Conservation (phyloP, 2,329 filamentous ascomycete species). For the Nothophoma quercina region DNA sequence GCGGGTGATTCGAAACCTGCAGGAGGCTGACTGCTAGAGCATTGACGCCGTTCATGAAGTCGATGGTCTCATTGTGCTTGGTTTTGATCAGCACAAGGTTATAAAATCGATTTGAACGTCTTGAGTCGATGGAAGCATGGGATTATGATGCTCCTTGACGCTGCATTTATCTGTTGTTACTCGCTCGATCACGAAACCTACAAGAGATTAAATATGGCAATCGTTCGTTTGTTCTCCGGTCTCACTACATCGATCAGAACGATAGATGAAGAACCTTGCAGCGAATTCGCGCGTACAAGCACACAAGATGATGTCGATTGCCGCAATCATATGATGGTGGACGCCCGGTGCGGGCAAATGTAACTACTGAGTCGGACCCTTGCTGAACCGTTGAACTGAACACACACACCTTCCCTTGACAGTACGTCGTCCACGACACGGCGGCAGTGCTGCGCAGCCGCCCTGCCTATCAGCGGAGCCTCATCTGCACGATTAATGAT, state of each 20-base stretch:
- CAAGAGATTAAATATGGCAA: too few species aligned
- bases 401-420: conserved; percentile 16
- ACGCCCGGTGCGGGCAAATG: background rate
- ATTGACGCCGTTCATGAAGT: too few species aligned
- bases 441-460: conserved; percentile 3
- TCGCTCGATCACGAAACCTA: too few species aligned
- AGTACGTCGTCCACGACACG: background rate
- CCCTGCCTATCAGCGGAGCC: conserved; percentile 20
- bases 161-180: too few species aligned
- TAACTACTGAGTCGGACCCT: conserved; percentile 8
- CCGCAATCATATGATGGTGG: conserved; percentile 6
- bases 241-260: background rate
- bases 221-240: background rate
- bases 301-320: background rate
- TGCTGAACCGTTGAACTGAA: conserved; percentile 12
- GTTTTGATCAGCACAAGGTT: too few species aligned
- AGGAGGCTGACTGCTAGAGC: background rate
- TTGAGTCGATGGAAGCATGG: too few species aligned
- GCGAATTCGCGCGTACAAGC: background rate
- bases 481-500: conserved; percentile 5
- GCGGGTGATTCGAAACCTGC: background rate
- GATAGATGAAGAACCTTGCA: background rate
- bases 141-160: too few species aligned
- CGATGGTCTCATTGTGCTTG: too few species aligned
- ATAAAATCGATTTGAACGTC: too few species aligned